Evolutionary conservation across 2,329 filamentous ascomycete genomes (phyloP), one percentile per base, ranked within the genome.

Genomic region (Stromatinia cepivora): DNA sequence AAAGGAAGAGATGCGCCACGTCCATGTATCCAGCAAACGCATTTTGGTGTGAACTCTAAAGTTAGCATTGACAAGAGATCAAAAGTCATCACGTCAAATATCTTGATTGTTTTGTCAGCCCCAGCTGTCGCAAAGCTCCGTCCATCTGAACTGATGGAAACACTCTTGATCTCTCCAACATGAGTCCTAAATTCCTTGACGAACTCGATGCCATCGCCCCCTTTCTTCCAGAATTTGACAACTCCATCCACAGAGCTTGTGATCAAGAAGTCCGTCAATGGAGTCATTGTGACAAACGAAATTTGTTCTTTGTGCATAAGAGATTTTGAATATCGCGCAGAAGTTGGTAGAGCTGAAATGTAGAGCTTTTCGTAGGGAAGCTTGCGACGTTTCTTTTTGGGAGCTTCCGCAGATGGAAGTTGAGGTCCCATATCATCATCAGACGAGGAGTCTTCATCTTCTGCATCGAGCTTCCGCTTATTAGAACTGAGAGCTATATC

Each of bases 201-300:
- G 77, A 99, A 99, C 81, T 99, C 96, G 70, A 99, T 92, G 0
- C 92, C 92, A 46, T 92, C 89, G 1, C 88, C 90, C 73, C 92
- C 87, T 82, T 99, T 99, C 83, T 99, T 99, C 95, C 95, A 99
- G 80, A 99, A 99, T 80, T 99, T 99, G 75, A 98, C 94, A 0
- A 94, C 91, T n/a, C 96, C 96, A 78, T 99, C 95, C 56, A 92
- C 82, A 0, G 95, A 98, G 71, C 92, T 92, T 1, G 95, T 99
- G 72, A 99, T 95, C 50, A 99, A 84, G 78, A 99, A 99, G 75
- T 98, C 95, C 70, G 94, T 97, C 70, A 90, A 83, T 0, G 94
- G 94, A 1, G 96, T 97, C 79, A 97, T 89, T 17, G 90, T 96
- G 72, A 92, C 87, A 77, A 94, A 98, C 69, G 91, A 87, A 63